A percentile compares a stretch with the other conserved stretches of the same genome.
Conservation (phyloP, 1,284 basidiomycete species). For the Trichosporon inkin region DNA sequence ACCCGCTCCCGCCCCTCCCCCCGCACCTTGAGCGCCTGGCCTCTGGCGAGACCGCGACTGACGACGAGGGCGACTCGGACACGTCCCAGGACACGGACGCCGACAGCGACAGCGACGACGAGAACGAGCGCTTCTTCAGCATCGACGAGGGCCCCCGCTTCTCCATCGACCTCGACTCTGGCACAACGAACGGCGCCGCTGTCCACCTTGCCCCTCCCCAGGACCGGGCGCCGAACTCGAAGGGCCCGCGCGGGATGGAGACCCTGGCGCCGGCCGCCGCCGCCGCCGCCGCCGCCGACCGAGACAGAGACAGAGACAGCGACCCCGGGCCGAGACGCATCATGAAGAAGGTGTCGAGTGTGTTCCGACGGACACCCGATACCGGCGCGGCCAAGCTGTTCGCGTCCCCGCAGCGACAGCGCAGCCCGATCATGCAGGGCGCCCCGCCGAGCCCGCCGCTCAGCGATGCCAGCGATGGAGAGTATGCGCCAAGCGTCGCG, state of each 20-base stretch:
- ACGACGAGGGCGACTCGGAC: slow-evolving; percentile 23
- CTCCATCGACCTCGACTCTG: slow-evolving; percentile 1
- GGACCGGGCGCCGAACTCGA: background rate
- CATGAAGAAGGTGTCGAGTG: slow-evolving; percentile 36
- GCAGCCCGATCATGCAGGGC: slow-evolving; percentile 35
- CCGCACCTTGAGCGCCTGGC: slow-evolving; percentile 25
- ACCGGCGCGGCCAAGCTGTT: background rate
- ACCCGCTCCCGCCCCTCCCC: slow-evolving; percentile 24
- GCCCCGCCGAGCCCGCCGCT: slow-evolving; percentile 47
- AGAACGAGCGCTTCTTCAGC: slow-evolving; percentile 13
- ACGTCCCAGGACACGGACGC: slow-evolving; percentile 12
- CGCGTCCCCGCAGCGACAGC: slow-evolving; percentile 9
- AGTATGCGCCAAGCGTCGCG: slow-evolving; percentile 9
- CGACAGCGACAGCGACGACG: slow-evolving; percentile 12
- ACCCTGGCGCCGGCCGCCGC: background rate
- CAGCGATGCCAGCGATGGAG: slow-evolving; percentile 29
- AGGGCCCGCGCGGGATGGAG: background rate
- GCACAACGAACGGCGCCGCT: background rate
- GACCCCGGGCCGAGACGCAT: slow-evolving; percentile 18
- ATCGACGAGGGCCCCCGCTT: background rate
- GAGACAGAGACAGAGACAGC: no score
- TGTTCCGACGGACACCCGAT: slow-evolving; percentile 26
- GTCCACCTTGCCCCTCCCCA: background rate
- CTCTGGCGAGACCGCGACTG: slow-evolving; percentile 15
- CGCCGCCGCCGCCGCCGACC: no score